Evolutionary conservation across 352 stramenopile species (phyloP).

Genomic region (Pilasporangium apinafurcum): DNA sequence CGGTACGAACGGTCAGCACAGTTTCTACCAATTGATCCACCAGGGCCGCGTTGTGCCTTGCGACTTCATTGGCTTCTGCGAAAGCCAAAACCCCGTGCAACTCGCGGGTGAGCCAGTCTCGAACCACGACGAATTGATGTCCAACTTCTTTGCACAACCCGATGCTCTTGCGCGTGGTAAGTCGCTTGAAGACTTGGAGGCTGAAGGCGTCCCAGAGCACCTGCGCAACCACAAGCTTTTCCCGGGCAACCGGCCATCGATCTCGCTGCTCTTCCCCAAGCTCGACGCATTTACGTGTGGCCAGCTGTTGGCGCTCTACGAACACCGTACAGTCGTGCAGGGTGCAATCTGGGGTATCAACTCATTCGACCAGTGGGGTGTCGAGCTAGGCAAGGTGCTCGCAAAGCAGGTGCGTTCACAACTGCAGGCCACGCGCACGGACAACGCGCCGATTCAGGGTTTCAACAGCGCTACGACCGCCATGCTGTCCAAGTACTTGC

Average conservation of each 20-base stretch:
- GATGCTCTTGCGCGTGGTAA: conserved; percentile 97
- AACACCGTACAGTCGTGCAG: conserved; percentile 96
- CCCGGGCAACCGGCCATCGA: conserved; percentile 95
- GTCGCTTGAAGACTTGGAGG: conserved; percentile 90
- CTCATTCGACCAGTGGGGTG: conserved; percentile 98
- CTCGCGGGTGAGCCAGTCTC: conserved; percentile 83
- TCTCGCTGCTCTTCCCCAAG: conserved; percentile 95
- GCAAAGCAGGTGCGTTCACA: conserved; percentile 93
- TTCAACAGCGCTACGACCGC: conserved; percentile 93
- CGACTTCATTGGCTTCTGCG: conserved; percentile 98
- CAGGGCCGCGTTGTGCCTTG: conserved; percentile 95
- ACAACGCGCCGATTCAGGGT: conserved; percentile 76
- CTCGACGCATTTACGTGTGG: conserved; percentile 94
- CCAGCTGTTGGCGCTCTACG: conserved; percentile 97
- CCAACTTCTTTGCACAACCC: conserved; percentile 99
- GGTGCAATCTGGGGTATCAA: conserved; percentile 99
- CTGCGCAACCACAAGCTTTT: conserved; percentile 96
- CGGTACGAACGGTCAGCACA: conserved; percentile 98
- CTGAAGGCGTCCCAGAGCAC: conserved; percentile 90
- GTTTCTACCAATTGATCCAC: conserved; percentile 99
- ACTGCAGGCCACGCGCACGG: conserved; percentile 73
- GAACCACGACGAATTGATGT: conserved; percentile 99
- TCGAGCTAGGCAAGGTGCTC: conserved; percentile 98
- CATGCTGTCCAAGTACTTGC: conserved; percentile 92
- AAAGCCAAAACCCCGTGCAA: conserved; percentile 88